These are phyloP conservation scores for Trichocladium antarcticum DNA, from an alignment of 495 filamentous ascomycete species.

Conservation along the genomic window DNA sequence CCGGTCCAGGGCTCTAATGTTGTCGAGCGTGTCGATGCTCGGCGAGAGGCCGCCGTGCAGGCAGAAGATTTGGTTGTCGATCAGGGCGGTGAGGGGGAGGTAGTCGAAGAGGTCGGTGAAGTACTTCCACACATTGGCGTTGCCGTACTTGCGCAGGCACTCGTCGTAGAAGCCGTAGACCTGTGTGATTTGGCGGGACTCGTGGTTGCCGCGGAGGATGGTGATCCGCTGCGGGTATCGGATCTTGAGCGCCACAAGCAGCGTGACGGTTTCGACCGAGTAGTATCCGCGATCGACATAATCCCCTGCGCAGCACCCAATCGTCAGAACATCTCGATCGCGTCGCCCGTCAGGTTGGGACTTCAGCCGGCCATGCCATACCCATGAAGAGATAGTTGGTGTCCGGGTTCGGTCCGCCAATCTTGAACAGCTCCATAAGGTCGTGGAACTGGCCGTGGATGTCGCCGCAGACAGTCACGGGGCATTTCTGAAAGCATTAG, in stretches of 20 bases:
- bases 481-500: slow-evolving; percentile 60
- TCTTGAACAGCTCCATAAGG: slow-evolving; percentile 89
- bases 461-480: slow-evolving; percentile 86
- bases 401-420: slow-evolving; percentile 82
- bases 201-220: slow-evolving; percentile 93
- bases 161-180: slow-evolving; percentile 98
- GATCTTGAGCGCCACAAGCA: slow-evolving; percentile 90
- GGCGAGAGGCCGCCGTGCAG: slow-evolving; percentile 93
- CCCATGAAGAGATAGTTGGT: slow-evolving; percentile 96
- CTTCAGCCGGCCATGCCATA: slow-evolving; percentile 30
- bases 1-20: slow-evolving; percentile 88
- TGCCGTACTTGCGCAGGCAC: slow-evolving; percentile 93
- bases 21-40: slow-evolving; percentile 95
- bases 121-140: slow-evolving; percentile 99
- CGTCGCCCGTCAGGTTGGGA: neutral
- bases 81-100: slow-evolving; percentile 92
- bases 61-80: slow-evolving; percentile 99
- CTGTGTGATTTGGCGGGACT: slow-evolving; percentile 94
- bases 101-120: slow-evolving; percentile 99
- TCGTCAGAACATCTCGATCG: slow-evolving; percentile 9
- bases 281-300: slow-evolving; percentile 97
- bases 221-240: slow-evolving; percentile 94
- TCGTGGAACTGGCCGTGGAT: slow-evolving; percentile 93
- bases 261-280: slow-evolving; percentile 89
- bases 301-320: slow-evolving; percentile 49